These are phyloP conservation scores for Arabidopsis suecica DNA, from an alignment of 345 rosid species.

Conservation along the genomic window DNA sequence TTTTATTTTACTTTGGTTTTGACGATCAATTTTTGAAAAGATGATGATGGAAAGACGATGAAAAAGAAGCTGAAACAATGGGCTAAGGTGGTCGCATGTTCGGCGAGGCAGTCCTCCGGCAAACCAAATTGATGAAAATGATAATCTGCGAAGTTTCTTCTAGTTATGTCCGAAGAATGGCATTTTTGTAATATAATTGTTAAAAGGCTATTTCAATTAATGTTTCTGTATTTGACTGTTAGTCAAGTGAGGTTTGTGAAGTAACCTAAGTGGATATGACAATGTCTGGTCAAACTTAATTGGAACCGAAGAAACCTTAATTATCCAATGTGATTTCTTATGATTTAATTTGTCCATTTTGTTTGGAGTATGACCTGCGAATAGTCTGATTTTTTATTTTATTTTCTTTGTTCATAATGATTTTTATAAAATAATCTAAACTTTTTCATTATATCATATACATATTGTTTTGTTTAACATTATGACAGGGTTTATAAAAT, in stretches of 20 bases:
- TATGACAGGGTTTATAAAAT: too few species aligned
- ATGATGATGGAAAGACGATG: conserved; percentile 64
- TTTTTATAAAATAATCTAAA: too few species aligned
- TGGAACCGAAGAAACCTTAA: background rate
- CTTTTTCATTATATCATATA: too few species aligned
- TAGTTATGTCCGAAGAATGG: conserved; percentile 16
- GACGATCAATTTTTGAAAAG: conserved; percentile 38
- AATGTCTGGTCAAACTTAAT: background rate
- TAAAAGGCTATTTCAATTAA: background rate
- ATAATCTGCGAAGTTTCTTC: background rate
- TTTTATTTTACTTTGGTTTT: background rate
- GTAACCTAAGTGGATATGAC: background rate
- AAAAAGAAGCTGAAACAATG: conserved; percentile 82
- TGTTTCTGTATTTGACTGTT: background rate
- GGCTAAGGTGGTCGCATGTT: conserved; percentile 84
- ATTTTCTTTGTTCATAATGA: too few species aligned
- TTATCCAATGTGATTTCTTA: background rate
- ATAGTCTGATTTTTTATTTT: background rate
- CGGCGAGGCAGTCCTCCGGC: conserved; percentile 55
- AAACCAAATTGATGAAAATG: conserved; percentile 35
- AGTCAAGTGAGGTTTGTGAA: background rate
- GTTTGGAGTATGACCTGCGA: background rate
- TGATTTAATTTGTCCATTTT: background rate
- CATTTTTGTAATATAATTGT: background rate
- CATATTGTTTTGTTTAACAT: too few species aligned